phyloP scores from a whole-genome alignment of 495 filamentous ascomycete genomes.

The Trichoderma virens region DNA sequence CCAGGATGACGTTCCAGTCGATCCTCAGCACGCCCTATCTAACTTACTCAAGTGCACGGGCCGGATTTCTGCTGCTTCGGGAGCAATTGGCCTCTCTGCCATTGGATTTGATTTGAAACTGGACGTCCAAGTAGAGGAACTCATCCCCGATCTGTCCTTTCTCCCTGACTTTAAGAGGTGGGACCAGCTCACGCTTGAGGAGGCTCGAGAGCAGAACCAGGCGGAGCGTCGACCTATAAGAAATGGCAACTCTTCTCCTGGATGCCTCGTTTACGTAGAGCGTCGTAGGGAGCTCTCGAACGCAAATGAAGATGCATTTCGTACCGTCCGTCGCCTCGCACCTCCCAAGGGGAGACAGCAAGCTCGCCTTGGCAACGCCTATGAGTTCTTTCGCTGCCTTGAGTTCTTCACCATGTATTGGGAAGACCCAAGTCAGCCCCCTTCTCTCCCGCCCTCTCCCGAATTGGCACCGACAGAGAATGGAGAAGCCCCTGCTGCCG shows the following conservation, averaged over 20 bases:
- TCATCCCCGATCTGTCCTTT: constrained; percentile 40
- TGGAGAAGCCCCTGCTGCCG: constrained; percentile 22
- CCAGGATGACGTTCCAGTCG: constrained; percentile 11
- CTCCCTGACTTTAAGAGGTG: constrained; percentile 40
- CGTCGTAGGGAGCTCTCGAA: constrained; percentile 43
- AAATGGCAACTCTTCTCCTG: constrained; percentile 41
- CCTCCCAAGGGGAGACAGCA: constrained; percentile 37
- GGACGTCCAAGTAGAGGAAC: constrained; percentile 32
- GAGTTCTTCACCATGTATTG: constrained; percentile 44
- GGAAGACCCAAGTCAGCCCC: constrained; percentile 42
- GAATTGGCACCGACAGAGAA: constrained; percentile 10
- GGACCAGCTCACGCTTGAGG: constrained; percentile 37
- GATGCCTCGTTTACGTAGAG: constrained; percentile 43
- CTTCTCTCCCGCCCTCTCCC: constrained; percentile 8
- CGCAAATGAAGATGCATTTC: constrained; percentile 42
- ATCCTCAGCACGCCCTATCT: constrained; percentile 27
- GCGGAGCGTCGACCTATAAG: constrained; percentile 34
- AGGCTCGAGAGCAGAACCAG: constrained; percentile 33
- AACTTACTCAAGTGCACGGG: constrained; percentile 38
- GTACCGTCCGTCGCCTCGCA: constrained; percentile 43
- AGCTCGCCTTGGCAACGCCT: constrained; percentile 46
- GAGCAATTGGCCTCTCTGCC: constrained; percentile 19
- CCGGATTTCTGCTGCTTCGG: constrained; percentile 36
- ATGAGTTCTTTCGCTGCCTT: constrained; percentile 49
- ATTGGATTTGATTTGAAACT: constrained; percentile 41